Evolutionary conservation across 257 asterid species (phyloP), one percentile per base, ranked within the genome.

Genomic region (Nicotiana noctiflora): DNA sequence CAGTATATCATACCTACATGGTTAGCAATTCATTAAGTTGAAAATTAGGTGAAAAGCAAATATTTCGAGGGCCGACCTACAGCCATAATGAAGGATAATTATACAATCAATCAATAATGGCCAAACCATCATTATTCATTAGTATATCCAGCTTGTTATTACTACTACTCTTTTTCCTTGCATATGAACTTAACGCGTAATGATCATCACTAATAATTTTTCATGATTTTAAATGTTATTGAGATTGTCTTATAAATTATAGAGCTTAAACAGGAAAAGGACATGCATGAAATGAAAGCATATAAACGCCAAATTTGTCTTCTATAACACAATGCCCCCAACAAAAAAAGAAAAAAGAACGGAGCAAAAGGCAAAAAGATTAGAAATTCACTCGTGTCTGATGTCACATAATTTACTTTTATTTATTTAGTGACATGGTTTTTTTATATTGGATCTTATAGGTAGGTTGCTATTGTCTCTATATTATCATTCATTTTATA

Each of bases 71-170:
- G 61, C 56, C 15, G 72, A 56, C 85, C 77, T 34, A 68, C 59
- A 81, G 76, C 46, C 82, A 88, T 86, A 8, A 88, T 84, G 84
- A 53, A 82, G 72, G 76, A 83, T 86, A 83, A 86, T 79, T 83
- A 83, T 76, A 76, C 51, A 67, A 81, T 79, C 70, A 81, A 83
- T 85, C 79, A 83, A 82, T 80, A 84, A 81, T 62, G 64, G 62
- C 40, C 46, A 80, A 55, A 68, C 2, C 34, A 29, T 81, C 80
- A 76, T 81, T 77, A 19, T 76, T 51, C 56, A 51, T 51, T 51
- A 51, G 55, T 51, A 12, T 51, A 51, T 78, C 49, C 56, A 59
- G 25, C 65, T 76, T 82, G 79, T 76, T 82, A 62, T 60, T 25
- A 62, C 76, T 51, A 51, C 56, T 13, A 51, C 56, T 12, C 44